Conservation (phyloP, 2,329 filamentous ascomycete species). For the Fusarium abutilonis region DNA sequence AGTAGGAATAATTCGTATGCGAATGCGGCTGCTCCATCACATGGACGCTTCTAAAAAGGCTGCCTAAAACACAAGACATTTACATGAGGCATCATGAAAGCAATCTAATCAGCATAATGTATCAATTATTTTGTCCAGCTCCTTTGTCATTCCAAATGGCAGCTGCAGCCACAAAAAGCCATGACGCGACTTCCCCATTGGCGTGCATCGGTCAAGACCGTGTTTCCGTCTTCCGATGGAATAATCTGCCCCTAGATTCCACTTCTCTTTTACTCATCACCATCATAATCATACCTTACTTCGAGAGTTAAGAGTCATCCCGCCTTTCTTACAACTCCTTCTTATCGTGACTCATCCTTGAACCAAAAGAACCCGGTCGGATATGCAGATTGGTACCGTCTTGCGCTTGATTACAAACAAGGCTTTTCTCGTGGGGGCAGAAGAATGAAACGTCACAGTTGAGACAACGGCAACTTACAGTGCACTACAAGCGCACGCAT, state of each 20-base stretch:
- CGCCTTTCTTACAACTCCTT: slow-evolving; percentile 31
- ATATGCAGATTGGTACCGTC: not conserved
- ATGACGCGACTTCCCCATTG: slow-evolving; percentile 36
- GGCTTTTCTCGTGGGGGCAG: slow-evolving; percentile 26
- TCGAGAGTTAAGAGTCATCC: slow-evolving; percentile 20
- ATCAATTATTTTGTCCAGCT: slow-evolving; percentile 22
- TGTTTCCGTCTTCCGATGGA: slow-evolving; percentile 18
- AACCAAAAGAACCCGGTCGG: slow-evolving; percentile 13
- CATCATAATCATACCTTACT: not conserved
- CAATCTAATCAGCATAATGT: slow-evolving; percentile 5
- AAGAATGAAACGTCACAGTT: slow-evolving; percentile 38
- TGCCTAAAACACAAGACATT: slow-evolving; percentile 35
- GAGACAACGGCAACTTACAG: slow-evolving; percentile 22
- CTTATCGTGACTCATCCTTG: slow-evolving; percentile 31
- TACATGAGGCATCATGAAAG: slow-evolving; percentile 23
- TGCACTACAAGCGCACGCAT: not conserved
- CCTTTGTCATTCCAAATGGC: slow-evolving; percentile 18
- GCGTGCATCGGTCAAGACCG: slow-evolving; percentile 44
- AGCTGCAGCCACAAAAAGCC: slow-evolving; percentile 29
- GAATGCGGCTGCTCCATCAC: slow-evolving; percentile 5
- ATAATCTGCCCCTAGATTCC: slow-evolving; percentile 26
- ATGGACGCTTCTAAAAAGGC: slow-evolving; percentile 16
- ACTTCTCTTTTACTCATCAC: slow-evolving; percentile 10
- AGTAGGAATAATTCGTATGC: slow-evolving; percentile 4
- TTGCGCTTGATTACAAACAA: slow-evolving; percentile 12